Conservation (phyloP, 2,329 filamentous ascomycete species). For the Colletotrichum incanum region DNA sequence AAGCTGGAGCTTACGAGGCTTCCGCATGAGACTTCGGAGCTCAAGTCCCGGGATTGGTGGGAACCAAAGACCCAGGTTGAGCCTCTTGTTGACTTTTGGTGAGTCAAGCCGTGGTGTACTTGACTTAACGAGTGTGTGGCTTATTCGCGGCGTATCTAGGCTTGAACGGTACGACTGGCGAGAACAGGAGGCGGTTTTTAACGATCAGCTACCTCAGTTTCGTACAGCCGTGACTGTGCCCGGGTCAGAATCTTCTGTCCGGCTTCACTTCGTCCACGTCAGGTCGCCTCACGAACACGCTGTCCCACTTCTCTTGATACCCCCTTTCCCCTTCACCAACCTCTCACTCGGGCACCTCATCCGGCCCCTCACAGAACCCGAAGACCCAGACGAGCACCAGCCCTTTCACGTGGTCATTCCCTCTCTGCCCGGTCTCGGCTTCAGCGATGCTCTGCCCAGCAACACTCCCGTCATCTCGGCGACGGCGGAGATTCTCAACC, state of each 20-base stretch:
- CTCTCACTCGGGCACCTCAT: conserved; percentile 72
- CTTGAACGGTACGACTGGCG: conserved; percentile 78
- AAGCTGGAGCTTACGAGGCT: conserved; percentile 78
- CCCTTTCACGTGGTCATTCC: conserved; percentile 79
- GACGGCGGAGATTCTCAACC: conserved; percentile 70
- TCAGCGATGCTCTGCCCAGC: conserved; percentile 73
- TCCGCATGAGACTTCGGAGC: conserved; percentile 70
- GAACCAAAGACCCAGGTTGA: conserved; percentile 75
- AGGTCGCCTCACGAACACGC: conserved; percentile 68
- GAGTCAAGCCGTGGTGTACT: conserved; percentile 45
- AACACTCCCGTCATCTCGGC: conserved; percentile 65
- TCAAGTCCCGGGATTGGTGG: conserved; percentile 68
- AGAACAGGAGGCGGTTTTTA: conserved; percentile 70
- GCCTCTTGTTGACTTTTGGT: conserved; percentile 77
- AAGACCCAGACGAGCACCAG: conserved; percentile 59
- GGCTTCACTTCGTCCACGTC: conserved; percentile 77
- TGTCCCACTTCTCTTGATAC: conserved; percentile 75
- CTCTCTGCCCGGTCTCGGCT: conserved; percentile 76
- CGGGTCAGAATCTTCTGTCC: conserved; percentile 59
- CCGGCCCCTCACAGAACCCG: conserved; percentile 67
- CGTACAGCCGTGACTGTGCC: conserved; percentile 68
- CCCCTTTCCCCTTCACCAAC: conserved; percentile 77
- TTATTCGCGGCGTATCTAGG: conserved; percentile 57
- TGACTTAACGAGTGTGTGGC: not conserved
- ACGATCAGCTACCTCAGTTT: conserved; percentile 74